Evolutionary conservation across 148 eudicot genomes (phyloP), one percentile per base, ranked within the genome.

Genomic region (Cornus florida): DNA sequence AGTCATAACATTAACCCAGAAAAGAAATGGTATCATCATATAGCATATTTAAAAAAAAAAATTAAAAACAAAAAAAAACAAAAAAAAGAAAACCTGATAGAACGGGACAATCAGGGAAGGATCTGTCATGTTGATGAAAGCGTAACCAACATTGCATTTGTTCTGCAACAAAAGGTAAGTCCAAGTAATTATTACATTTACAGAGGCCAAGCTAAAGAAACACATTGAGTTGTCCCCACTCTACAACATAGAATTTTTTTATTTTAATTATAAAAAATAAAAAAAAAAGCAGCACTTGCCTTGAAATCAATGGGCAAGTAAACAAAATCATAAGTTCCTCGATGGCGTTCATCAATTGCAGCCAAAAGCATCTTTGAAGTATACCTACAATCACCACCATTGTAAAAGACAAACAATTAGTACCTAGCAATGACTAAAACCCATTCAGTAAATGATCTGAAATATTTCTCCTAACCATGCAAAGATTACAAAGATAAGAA

Each of bases 321-420:
- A 74, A 94, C 87, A 76, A 94, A 94, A 88, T 94, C 94, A 77
- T 94, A 94, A 76, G 93, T 89, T 79, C 98, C 98, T 32, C 88
- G 88, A 78, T 91, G 98, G 66, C 79, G 86, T 76, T 94, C 98
- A 86, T 94, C 98, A 79, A 94, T 94, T 67, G 98, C 91, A 75
- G 92, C 90, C 89, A 94, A 86, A 78, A 94, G 94, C 98, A 94
- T 94, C 88, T 94, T 94, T 75, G 98, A 92, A 38, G 98, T 94
- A 75, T 94, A 94, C 86, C 98, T 94, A 76, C 57, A 79, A 57
- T 62, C 67, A 71, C 57, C 81, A 86, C 68, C 70, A 69, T 41
- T 28, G 32, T 19, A 53, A 76, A 82, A 74, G 23, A 74, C 72
- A 67, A 70, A 69, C 73, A 67, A 32, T 13, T 13, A 67, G 31